Conservation (phyloP, 495 filamentous ascomycete genomes). For the Penicillium chermesinum region DNA sequence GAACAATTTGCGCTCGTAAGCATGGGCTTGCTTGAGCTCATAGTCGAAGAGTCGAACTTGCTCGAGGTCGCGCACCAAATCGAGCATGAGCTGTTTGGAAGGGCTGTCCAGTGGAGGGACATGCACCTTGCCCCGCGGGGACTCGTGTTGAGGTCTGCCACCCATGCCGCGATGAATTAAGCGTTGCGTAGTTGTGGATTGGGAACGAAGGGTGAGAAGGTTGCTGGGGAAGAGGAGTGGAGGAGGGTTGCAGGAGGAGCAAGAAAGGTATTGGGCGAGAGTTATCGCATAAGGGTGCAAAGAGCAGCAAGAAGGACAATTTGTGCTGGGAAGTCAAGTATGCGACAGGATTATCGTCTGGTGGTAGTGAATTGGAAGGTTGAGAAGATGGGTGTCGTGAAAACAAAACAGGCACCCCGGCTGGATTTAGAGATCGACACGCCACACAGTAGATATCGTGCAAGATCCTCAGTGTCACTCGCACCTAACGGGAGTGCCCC, state of each 20-base stretch:
- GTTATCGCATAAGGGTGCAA: too few species aligned
- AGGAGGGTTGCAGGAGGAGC: too few species aligned
- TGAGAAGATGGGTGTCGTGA: not conserved
- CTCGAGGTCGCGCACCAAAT: slow-evolving; percentile 40
- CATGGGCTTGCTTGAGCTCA: slow-evolving; percentile 40
- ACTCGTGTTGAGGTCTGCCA: not conserved
- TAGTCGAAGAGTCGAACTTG: slow-evolving; percentile 32
- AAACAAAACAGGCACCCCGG: not conserved
- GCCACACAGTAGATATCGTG: not conserved
- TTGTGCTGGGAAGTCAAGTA: not conserved
- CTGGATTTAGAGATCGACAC: not conserved
- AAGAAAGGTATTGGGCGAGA: too few species aligned
- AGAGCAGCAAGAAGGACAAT: too few species aligned
- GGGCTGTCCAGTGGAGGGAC: slow-evolving; percentile 39
- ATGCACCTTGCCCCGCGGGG: slow-evolving; percentile 25
- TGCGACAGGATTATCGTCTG: not conserved
- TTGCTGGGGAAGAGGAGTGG: not conserved
- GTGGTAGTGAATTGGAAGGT: not conserved
- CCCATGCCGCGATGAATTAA: not conserved
- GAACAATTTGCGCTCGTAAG: slow-evolving; percentile 40
- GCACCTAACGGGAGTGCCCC: not conserved
- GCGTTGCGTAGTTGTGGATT: not conserved
- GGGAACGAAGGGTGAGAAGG: not conserved
- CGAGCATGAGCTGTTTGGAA: slow-evolving; percentile 46
- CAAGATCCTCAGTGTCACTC: not conserved